These are phyloP conservation scores for Candolleomyces eurysporus DNA, from an alignment of 768 basidiomycete species.

Conservation along the genomic window DNA sequence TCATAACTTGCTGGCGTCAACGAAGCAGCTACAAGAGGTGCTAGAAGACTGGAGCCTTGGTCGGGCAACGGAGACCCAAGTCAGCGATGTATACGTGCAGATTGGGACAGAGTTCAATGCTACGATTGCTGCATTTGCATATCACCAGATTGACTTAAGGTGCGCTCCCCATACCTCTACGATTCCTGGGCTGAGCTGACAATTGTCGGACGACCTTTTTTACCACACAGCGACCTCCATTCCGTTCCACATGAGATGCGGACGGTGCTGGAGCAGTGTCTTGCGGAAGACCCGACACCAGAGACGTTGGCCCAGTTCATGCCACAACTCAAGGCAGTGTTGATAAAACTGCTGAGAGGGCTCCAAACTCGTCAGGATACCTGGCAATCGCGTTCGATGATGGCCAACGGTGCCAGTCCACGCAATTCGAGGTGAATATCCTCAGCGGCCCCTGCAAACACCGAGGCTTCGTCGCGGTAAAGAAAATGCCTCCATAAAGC, in stretches of 20 bases:
- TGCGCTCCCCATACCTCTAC: slow-evolving; percentile 31
- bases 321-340: slow-evolving; percentile 77
- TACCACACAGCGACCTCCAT: slow-evolving; percentile 53
- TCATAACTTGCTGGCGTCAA: slow-evolving; percentile 69
- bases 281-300: slow-evolving; percentile 77
- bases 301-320: slow-evolving; percentile 73
- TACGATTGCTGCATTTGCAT: slow-evolving; percentile 71
- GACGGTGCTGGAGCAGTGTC: slow-evolving; percentile 57
- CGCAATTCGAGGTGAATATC: slow-evolving; percentile 3
- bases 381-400: slow-evolving; percentile 25
- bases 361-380: slow-evolving; percentile 72
- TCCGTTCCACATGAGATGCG: slow-evolving; percentile 63
- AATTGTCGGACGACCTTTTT: background rate
- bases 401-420: slow-evolving; percentile 3
- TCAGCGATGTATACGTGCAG: slow-evolving; percentile 88
- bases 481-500: no score
- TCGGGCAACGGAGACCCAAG: slow-evolving; percentile 61
- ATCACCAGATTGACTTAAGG: slow-evolving; percentile 76
- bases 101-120: slow-evolving; percentile 88
- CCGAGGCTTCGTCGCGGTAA: no score
- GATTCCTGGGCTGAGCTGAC: no score
- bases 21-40: slow-evolving; percentile 76
- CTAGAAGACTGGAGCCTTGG: slow-evolving; percentile 67
- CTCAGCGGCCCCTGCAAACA: no score
- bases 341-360: slow-evolving; percentile 80